These are phyloP conservation scores for Trypanosomatidae sp. DNA, from an alignment of 208 protist species.

Conservation along the genomic window DNA sequence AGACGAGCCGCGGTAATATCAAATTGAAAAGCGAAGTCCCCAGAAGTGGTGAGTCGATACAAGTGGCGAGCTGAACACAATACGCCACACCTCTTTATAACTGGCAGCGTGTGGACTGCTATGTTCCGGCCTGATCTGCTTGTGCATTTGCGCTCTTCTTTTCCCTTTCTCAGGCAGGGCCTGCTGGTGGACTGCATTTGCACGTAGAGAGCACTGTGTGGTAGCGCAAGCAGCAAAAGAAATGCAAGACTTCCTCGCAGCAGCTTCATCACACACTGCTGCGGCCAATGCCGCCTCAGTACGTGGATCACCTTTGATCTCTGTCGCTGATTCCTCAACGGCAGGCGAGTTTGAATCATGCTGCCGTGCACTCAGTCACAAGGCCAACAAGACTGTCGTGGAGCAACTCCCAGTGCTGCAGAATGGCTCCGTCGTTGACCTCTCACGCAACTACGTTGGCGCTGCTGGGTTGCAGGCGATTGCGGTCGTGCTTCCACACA, in stretches of 20 bases:
- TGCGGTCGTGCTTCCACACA: constrained; percentile 63
- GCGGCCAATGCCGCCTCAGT: neutral
- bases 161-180: neutral
- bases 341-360: constrained; percentile 44
- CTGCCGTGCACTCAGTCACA: constrained; percentile 64
- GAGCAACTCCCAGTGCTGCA: constrained; percentile 38
- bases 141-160: neutral
- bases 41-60: too few relatives aligned
- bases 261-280: neutral
- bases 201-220: neutral
- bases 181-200: neutral
- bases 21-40: neutral
- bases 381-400: constrained; percentile 56
- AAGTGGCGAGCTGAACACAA: neutral
- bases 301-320: neutral
- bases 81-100: neutral
- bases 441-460: constrained; percentile 76
- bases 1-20: neutral
- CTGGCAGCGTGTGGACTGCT: neutral
- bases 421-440: constrained; percentile 45
- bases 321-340: neutral
- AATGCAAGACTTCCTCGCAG: neutral
- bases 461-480: constrained; percentile 72
- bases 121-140: neutral
- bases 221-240: neutral